These are phyloP conservation scores for Triticum dicoccoides DNA, from an alignment of 176 grass and related monocot genomes.

Conservation along the genomic window DNA sequence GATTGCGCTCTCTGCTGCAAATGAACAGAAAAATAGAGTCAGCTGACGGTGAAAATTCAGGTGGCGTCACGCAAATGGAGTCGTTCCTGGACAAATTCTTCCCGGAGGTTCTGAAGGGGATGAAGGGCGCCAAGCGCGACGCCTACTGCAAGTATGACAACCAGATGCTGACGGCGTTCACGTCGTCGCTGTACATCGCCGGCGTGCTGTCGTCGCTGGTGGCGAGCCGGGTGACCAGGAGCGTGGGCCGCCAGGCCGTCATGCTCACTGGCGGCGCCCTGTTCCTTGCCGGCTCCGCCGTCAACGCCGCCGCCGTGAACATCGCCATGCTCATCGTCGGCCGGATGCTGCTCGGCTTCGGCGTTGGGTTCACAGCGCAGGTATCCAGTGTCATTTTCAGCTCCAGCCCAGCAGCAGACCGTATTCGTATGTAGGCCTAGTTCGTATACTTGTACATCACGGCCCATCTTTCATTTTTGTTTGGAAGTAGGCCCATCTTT, in stretches of 20 bases:
- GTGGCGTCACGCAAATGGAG: conserved; percentile 63
- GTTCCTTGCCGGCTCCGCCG: conserved; percentile 34
- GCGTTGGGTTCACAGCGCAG: conserved; percentile 49
- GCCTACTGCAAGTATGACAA: conserved; percentile 50
- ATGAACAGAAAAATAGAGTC: not conserved
- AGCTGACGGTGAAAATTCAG: not conserved
- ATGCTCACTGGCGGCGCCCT: conserved; percentile 41
- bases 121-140: conserved; percentile 24
- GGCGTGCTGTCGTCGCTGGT: conserved; percentile 33
- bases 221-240: conserved; percentile 36
- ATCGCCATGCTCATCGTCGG: conserved; percentile 55
- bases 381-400: not conserved
- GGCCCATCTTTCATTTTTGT: not conserved
- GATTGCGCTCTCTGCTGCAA: not conserved
- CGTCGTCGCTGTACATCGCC: conserved; percentile 55
- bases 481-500: not conserved
- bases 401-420: not conserved
- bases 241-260: conserved; percentile 34
- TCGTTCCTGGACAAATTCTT: conserved; percentile 52
- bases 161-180: conserved; percentile 51
- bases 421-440: no score
- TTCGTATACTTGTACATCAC: not conserved
- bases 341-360: conserved; percentile 51
- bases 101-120: conserved; percentile 37
- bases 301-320: conserved; percentile 44